These are phyloP conservation scores for Agrocybe pediades DNA, from an alignment of 768 basidiomycete species.

Conservation along the genomic window DNA sequence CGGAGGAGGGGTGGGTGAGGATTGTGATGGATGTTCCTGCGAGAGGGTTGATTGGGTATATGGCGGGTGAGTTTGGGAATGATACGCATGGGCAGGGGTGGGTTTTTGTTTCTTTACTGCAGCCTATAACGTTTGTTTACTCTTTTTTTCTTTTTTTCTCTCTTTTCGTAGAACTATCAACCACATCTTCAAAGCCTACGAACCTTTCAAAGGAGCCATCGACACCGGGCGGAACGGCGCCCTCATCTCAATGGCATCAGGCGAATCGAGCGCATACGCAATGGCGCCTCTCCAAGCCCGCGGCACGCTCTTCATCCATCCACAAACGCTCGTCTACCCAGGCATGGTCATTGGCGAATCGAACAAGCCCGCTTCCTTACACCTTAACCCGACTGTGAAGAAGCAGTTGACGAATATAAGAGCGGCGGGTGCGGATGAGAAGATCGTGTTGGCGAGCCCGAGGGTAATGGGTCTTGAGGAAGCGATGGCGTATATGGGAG, in stretches of 20 bases:
- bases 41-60: conserved; percentile 50
- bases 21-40: conserved; percentile 52
- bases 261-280: conserved; percentile 48
- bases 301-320: conserved; percentile 46
- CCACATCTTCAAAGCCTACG: conserved; percentile 53
- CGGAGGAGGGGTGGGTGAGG: conserved; percentile 47
- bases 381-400: conserved; percentile 48
- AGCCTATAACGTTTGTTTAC: background rate
- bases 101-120: conserved; percentile 1
- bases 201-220: conserved; percentile 42
- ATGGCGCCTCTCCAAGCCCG: conserved; percentile 52
- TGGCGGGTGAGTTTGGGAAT: conserved; percentile 54
- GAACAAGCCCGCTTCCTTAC: conserved; percentile 45
- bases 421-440: conserved; percentile 49
- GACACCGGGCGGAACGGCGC: conserved; percentile 51
- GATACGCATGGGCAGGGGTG: conserved; percentile 54
- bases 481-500: conserved; percentile 48
- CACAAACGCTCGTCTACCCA: conserved; percentile 48
- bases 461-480: conserved; percentile 47
- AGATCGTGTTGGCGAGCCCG: conserved; percentile 48
- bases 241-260: conserved; percentile 47
- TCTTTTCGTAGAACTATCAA: conserved; percentile 41
- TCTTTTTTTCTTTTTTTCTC: background rate
- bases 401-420: conserved; percentile 54
- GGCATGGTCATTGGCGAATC: conserved; percentile 56